Evolutionary conservation across 768 basidiomycete genomes (phyloP).

Genomic region (Sarcodon aspratus): DNA sequence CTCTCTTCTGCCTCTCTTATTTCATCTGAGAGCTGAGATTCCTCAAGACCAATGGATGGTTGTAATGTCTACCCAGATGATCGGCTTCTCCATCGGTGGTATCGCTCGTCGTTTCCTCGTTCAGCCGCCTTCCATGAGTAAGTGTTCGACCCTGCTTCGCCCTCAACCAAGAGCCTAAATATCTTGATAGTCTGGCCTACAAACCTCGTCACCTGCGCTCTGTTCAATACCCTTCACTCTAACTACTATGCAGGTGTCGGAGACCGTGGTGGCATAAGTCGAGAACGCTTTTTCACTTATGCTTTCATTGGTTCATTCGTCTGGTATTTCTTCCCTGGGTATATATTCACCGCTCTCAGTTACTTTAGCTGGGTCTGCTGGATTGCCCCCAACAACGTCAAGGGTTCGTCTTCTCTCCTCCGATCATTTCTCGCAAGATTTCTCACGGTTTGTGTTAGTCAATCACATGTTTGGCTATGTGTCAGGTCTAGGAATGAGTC

Average conservation of each 20-base stretch:
- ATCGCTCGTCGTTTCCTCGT: slow-evolving; percentile 33
- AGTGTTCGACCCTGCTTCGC: too few relatives aligned
- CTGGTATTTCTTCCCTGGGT: slow-evolving; percentile 52
- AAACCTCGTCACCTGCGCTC: slow-evolving; percentile 29
- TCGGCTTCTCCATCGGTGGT: slow-evolving; percentile 32
- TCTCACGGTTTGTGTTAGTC: slow-evolving; percentile 19
- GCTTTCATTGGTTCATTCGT: slow-evolving; percentile 23
- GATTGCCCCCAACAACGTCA: slow-evolving; percentile 62
- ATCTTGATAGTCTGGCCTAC: slow-evolving; percentile 24
- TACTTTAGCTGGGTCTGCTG: slow-evolving; percentile 39
- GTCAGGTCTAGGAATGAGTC: slow-evolving; percentile 39
- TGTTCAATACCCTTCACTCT: slow-evolving; percentile 32
- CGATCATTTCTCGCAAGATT: too few relatives aligned
- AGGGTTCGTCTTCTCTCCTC: too few relatives aligned
- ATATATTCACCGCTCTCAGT: slow-evolving; percentile 14
- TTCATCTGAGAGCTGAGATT: neutral
- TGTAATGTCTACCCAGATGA: slow-evolving; percentile 29
- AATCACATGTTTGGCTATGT: slow-evolving; percentile 68
- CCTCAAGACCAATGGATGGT: slow-evolving; percentile 22
- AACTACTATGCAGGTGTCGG: slow-evolving; percentile 31
- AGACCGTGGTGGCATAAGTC: slow-evolving; percentile 32
- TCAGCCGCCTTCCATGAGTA: slow-evolving; percentile 26
- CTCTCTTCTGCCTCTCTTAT: neutral
- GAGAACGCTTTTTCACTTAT: slow-evolving; percentile 40
- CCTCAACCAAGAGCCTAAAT: too few relatives aligned